These are phyloP conservation scores for Vanilla planifolia DNA, from an alignment of 106 monocot species.

Conservation along the genomic window DNA sequence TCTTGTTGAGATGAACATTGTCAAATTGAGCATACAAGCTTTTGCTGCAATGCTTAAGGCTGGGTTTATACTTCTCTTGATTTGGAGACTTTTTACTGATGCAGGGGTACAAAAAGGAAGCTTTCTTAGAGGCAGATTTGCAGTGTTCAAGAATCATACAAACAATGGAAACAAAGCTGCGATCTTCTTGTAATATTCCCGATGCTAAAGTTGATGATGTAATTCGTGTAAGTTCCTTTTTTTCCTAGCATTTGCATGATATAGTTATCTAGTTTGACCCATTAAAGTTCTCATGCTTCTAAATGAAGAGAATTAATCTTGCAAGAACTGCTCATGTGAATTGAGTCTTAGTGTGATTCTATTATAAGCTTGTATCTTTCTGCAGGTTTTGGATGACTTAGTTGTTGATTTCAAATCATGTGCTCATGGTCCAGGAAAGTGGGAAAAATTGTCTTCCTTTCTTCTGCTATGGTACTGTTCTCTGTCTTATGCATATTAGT, in stretches of 20 bases:
- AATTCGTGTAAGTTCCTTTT: slow-evolving; percentile 34
- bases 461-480: slow-evolving; percentile 60
- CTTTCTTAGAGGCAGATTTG: slow-evolving; percentile 79
- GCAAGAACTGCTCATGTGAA: background rate
- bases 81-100: slow-evolving; percentile 5
- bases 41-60: background rate
- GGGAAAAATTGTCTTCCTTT: slow-evolving; percentile 69
- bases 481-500: background rate
- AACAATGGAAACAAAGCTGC: slow-evolving; percentile 70
- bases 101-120: slow-evolving; percentile 71
- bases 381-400: slow-evolving; percentile 60
- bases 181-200: slow-evolving; percentile 67
- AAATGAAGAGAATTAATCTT: background rate
- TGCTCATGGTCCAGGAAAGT: slow-evolving; percentile 74
- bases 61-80: background rate
- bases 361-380: background rate
- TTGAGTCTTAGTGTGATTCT: no score
- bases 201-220: slow-evolving; percentile 61
- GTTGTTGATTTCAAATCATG: slow-evolving; percentile 55
- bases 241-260: background rate
- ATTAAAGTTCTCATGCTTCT: background rate
- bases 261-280: no score
- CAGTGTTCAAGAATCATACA: slow-evolving; percentile 59
- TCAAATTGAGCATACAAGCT: no score
- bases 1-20: no score